These are phyloP conservation scores for Leptodermis oblonga DNA, from an alignment of 257 asterid genomes.

Conservation along the genomic window DNA sequence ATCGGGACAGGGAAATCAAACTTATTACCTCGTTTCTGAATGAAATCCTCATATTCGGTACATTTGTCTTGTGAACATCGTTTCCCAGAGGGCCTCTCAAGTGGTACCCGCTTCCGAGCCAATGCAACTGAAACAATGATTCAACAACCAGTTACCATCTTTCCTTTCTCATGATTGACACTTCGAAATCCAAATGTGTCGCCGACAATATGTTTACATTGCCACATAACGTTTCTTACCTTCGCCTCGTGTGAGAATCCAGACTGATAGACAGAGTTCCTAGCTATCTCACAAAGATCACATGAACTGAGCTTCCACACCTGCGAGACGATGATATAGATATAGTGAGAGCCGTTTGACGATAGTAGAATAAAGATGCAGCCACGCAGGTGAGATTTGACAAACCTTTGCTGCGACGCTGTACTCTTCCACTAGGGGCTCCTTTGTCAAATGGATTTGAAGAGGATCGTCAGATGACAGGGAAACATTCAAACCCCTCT, in stretches of 20 bases:
- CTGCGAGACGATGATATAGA: conserved; percentile 30
- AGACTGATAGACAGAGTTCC: conserved; percentile 91
- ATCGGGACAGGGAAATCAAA: too few species aligned
- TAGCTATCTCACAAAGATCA: conserved; percentile 94
- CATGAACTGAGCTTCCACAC: conserved; percentile 98
- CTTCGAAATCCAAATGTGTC: neutral
- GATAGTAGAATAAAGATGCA: conserved; percentile 14
- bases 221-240: conserved; percentile 38
- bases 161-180: neutral
- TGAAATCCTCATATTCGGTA: conserved; percentile 72
- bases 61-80: conserved; percentile 84
- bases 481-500: conserved; percentile 85
- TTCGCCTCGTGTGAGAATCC: conserved; percentile 81
- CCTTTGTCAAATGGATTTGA: conserved; percentile 90
- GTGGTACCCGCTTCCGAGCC: conserved; percentile 77
- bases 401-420: conserved; percentile 93
- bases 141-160: neutral
- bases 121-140: conserved; percentile 49
- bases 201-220: neutral
- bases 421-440: conserved; percentile 94
- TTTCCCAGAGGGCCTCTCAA: conserved; percentile 75
- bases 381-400: conserved; percentile 12
- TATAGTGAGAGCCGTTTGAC: conserved; percentile 21
- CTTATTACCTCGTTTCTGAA: conserved; percentile 82
- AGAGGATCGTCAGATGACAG: conserved; percentile 86